phyloP scores from a whole-genome alignment of 371 early-diverging fungal species.

The Rhizopus arrhizus region DNA sequence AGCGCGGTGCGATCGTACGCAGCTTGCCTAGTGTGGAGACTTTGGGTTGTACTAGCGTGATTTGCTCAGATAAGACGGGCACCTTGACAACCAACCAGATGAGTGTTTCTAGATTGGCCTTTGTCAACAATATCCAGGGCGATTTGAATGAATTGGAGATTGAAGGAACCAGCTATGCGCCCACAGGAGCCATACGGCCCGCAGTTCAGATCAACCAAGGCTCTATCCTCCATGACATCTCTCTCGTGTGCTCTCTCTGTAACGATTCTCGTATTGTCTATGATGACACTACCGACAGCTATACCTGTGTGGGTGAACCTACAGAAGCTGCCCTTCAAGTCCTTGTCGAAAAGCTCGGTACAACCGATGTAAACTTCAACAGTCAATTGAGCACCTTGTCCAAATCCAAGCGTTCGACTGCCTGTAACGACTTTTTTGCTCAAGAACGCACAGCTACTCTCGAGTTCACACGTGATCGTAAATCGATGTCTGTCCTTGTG shows the following conservation, averaged over 20 bases:
- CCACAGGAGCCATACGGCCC: slow-evolving; percentile 70
- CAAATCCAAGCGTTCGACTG: slow-evolving; percentile 60
- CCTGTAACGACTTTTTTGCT: slow-evolving; percentile 66
- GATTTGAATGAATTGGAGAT: slow-evolving; percentile 69
- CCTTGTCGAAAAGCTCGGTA: slow-evolving; percentile 91
- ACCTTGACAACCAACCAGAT: slow-evolving; percentile 98
- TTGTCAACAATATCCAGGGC: slow-evolving; percentile 47
- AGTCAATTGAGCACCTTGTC: slow-evolving; percentile 48
- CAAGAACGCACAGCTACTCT: slow-evolving; percentile 69
- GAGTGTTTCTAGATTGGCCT: slow-evolving; percentile 76
- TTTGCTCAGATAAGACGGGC: slow-evolving; percentile 99
- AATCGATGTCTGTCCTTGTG: slow-evolving; percentile 91
- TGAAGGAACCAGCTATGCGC: slow-evolving; percentile 85
- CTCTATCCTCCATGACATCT: slow-evolving; percentile 59
- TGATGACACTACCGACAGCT: slow-evolving; percentile 62
- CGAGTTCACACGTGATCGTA: slow-evolving; percentile 95
- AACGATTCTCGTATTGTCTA: slow-evolving; percentile 88
- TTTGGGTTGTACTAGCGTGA: slow-evolving; percentile 94
- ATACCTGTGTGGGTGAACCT: slow-evolving; percentile 91
- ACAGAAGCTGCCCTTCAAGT: slow-evolving; percentile 97
- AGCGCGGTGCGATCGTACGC: slow-evolving; percentile 94
- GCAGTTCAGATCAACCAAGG: slow-evolving; percentile 50
- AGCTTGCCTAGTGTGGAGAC: slow-evolving; percentile 94
- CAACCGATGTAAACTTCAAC: slow-evolving; percentile 71
- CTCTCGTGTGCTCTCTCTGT: slow-evolving; percentile 86